These are phyloP conservation scores for Cadophora sp. DNA, from an alignment of 2,329 filamentous ascomycete genomes.

Conservation along the genomic window DNA sequence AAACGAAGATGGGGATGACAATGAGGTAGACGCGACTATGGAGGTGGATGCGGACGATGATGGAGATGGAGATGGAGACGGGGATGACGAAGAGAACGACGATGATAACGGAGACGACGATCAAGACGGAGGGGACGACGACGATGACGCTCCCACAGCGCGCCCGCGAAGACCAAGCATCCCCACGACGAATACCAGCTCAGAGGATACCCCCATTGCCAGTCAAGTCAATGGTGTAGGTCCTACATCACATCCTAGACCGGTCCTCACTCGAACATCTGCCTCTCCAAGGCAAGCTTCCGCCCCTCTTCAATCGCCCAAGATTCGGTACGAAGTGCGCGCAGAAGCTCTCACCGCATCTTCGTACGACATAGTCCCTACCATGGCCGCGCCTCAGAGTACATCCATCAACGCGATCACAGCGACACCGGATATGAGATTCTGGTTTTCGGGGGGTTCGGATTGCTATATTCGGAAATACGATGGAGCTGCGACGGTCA, in stretches of 20 bases:
- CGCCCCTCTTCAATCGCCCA: conserved; percentile 50
- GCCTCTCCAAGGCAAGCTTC: conserved; percentile 43
- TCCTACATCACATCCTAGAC: conserved; percentile 43
- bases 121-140: conserved; percentile 54
- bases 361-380: conserved; percentile 94
- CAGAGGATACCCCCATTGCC: conserved; percentile 36
- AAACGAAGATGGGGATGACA: conserved; percentile 57
- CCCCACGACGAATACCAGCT: conserved; percentile 41
- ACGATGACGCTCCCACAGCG: conserved; percentile 46
- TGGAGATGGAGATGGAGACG: conserved; percentile 46
- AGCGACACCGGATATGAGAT: conserved; percentile 91
- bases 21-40: conserved; percentile 45
- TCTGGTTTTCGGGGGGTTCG: conserved; percentile 91
- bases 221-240: conserved; percentile 40
- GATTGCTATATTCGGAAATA: conserved; percentile 98
- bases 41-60: conserved; percentile 45
- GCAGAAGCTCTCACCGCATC: conserved; percentile 79
- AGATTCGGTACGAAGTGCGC: conserved; percentile 68
- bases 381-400: conserved; percentile 93
- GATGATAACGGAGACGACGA: conserved; percentile 53
- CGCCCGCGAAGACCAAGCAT: conserved; percentile 40
- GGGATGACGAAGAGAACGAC: conserved; percentile 45
- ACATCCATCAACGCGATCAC: conserved; percentile 95
- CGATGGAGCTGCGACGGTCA: conserved; percentile 93
- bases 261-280: conserved; percentile 41